These are phyloP conservation scores for Chloranthus sessilifolius DNA, from an alignment of 164 flowering plant species.

Conservation along the genomic window DNA sequence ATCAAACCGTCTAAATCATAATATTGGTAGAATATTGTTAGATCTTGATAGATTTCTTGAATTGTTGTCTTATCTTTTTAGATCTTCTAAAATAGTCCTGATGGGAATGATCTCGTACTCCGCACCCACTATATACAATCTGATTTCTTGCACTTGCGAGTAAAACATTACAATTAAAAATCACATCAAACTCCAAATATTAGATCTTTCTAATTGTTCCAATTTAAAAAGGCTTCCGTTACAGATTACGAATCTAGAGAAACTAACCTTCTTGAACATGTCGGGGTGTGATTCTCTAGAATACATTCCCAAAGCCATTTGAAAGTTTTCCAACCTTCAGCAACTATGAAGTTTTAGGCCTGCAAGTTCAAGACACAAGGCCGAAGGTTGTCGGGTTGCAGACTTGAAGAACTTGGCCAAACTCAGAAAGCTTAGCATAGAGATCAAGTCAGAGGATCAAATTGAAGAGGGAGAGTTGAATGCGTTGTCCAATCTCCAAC, in stretches of 20 bases:
- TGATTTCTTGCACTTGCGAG: too few relatives aligned
- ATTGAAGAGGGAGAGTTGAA: neutral
- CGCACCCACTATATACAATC: too few relatives aligned
- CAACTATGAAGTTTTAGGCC: neutral
- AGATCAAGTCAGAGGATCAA: neutral
- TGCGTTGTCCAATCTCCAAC: neutral
- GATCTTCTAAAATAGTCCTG: too few relatives aligned
- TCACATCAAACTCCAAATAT: slow-evolving; percentile 6
- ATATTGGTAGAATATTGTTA: too few relatives aligned
- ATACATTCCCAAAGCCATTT: neutral
- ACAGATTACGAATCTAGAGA: neutral
- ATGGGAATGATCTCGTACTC: too few relatives aligned
- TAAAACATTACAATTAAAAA: too few relatives aligned
- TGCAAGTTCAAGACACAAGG: neutral
- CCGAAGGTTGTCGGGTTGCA: neutral
- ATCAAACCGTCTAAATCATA: too few relatives aligned
- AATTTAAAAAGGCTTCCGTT: slow-evolving; percentile 3
- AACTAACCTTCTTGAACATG: neutral
- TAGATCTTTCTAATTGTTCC: neutral
- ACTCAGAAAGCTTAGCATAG: neutral
- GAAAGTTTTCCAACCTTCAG: slow-evolving; percentile 4
- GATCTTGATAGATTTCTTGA: too few relatives aligned
- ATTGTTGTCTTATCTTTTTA: too few relatives aligned
- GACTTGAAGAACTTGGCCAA: slow-evolving; percentile 6
- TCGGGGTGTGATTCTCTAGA: neutral